phyloP scores from a whole-genome alignment of 805 yeast species.

The Saturnispora dispora region DNA sequence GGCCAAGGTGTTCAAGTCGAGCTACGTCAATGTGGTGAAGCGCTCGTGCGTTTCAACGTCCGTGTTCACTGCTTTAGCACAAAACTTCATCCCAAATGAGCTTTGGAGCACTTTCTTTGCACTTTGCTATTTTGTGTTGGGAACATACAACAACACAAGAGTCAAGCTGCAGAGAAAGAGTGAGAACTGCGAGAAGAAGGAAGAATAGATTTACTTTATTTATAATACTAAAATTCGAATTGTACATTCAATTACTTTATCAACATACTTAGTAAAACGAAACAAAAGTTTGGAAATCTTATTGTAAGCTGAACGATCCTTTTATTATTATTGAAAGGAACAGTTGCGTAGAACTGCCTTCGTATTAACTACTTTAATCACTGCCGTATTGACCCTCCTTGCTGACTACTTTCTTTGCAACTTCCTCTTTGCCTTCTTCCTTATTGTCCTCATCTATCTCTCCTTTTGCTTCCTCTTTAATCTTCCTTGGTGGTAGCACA shows the following conservation, averaged over 20 bases:
- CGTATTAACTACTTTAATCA: not conserved
- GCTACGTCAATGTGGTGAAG: constrained; percentile 38
- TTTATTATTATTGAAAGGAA: too few species aligned
- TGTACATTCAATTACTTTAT: too few species aligned
- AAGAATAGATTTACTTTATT: not conserved
- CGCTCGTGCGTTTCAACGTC: constrained; percentile 49
- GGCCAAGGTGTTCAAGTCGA: constrained; percentile 30
- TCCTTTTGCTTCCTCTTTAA: not conserved
- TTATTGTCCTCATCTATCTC: not conserved
- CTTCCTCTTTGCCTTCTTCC: not conserved
- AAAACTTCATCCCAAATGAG: constrained; percentile 46
- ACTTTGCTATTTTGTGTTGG: constrained; percentile 47
- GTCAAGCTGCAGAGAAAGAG: constrained; percentile 28
- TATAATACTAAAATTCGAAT: not conserved
- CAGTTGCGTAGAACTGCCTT: too few species aligned
- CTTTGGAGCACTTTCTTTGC: constrained; percentile 59
- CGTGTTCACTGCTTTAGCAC: constrained; percentile 45
- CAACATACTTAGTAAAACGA: too few species aligned
- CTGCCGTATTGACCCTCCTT: not conserved
- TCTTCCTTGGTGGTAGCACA: constrained; percentile 78
- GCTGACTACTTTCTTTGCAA: too few species aligned
- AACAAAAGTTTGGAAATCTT: too few species aligned
- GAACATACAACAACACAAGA: constrained; percentile 52
- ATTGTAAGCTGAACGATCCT: too few species aligned
- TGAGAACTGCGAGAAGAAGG: not conserved